These are phyloP conservation scores for Bryoerythrophyllum caledonicum DNA, from an alignment of 225 moss, liverwort and hornwort species.

Conservation along the genomic window DNA sequence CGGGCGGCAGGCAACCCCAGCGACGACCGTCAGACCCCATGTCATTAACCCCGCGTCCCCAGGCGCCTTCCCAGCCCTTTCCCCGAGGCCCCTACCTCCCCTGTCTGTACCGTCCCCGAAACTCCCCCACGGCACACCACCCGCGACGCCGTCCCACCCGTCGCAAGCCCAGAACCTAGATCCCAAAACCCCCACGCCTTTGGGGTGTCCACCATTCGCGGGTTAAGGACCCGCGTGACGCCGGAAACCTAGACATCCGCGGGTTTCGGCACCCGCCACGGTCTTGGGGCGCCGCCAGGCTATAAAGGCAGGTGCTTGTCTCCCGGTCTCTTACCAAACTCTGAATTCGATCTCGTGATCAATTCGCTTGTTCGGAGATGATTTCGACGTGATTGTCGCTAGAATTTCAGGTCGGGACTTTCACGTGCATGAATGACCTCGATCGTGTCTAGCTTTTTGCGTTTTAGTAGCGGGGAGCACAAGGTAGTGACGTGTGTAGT, in stretches of 20 bases:
- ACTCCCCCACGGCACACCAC: neutral
- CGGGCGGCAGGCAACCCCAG: neutral
- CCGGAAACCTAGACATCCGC: neutral
- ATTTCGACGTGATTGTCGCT: neutral
- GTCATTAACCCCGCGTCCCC: no score
- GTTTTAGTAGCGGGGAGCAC: no score
- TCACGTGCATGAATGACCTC: no score
- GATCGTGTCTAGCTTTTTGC: no score
- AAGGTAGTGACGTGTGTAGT: constrained; percentile 4
- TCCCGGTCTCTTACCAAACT: neutral
- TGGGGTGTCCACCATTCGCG: no score
- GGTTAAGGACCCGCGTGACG: no score
- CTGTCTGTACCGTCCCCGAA: neutral
- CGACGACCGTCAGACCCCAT: neutral
- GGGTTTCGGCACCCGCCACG: neutral
- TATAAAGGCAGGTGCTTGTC: neutral
- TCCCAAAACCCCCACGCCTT: no score
- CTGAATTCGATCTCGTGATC: neutral
- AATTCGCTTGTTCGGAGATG: neutral
- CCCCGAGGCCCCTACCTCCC: no score
- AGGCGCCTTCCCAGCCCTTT: neutral
- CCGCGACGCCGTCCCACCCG: no score
- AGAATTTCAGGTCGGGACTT: neutral
- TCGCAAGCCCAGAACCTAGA: no score
- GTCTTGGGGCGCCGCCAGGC: neutral